phyloP scores from a whole-genome alignment of 768 basidiomycete genomes.

The Pleurotus eryngii region DNA sequence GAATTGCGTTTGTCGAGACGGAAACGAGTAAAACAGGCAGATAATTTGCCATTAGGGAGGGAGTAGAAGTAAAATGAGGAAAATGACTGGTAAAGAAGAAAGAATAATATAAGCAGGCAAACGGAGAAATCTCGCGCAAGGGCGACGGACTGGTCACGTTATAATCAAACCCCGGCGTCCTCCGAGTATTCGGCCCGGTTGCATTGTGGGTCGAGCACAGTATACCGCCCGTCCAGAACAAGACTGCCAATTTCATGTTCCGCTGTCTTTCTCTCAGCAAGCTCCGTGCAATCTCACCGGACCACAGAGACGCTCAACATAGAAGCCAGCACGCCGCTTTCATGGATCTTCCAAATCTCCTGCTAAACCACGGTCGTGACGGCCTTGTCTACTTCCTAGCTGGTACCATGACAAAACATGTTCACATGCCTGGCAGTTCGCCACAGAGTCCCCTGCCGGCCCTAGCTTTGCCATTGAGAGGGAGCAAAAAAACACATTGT shows the following conservation, averaged over 20 bases:
- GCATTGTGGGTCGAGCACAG: neutral
- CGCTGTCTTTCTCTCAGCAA: neutral
- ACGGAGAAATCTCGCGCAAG: slow-evolving; percentile 6
- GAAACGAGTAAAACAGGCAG: slow-evolving; percentile 69
- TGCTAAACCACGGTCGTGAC: too few species aligned
- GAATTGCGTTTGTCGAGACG: slow-evolving; percentile 50
- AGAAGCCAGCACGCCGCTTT: too few species aligned
- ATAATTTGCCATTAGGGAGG: slow-evolving; percentile 55
- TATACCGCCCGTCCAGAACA: neutral
- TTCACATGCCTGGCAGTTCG: too few species aligned
- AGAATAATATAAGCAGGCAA: neutral
- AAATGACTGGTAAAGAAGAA: slow-evolving; percentile 4
- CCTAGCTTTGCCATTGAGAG: too few species aligned
- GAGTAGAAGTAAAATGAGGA: slow-evolving; percentile 8
- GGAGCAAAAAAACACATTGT: too few species aligned
- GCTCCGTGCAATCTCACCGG: neutral
- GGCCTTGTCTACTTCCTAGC: too few species aligned
- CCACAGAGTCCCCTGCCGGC: too few species aligned
- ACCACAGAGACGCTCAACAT: too few species aligned
- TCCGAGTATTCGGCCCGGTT: slow-evolving; percentile 5
- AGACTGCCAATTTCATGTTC: slow-evolving; percentile 3
- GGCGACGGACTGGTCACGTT: neutral
- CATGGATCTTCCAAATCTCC: too few species aligned
- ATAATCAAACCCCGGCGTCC: slow-evolving; percentile 7
- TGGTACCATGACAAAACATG: too few species aligned